These are phyloP conservation scores for Coemansia sp. DNA, from an alignment of 192 early-diverging fungal genomes.

Conservation along the genomic window DNA sequence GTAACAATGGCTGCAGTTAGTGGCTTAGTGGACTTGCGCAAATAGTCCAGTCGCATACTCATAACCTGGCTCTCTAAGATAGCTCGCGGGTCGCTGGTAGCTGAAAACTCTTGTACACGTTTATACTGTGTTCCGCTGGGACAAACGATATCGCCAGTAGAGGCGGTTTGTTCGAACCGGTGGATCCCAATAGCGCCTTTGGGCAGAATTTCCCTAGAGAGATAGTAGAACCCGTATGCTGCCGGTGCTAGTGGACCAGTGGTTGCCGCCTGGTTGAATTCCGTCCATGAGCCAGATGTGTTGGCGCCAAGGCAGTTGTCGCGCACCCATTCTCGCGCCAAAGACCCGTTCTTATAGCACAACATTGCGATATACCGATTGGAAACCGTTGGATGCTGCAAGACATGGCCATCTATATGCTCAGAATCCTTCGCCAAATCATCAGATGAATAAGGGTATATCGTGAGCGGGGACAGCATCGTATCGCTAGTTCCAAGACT, in stretches of 20 bases:
- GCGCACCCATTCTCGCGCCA: conserved; percentile 73
- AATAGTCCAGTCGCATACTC: conserved; percentile 65
- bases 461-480: conserved; percentile 60
- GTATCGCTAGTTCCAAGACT: conserved; percentile 87
- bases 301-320: conserved; percentile 51
- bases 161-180: conserved; percentile 51
- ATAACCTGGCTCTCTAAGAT: conserved; percentile 77
- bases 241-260: conserved; percentile 23
- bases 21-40: conserved; percentile 16
- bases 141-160: conserved; percentile 29
- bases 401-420: conserved; percentile 57
- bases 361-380: conserved; percentile 73
- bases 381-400: conserved; percentile 67
- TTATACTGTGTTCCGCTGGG: conserved; percentile 34
- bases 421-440: background rate
- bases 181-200: conserved; percentile 64
- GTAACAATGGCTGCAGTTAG: conserved; percentile 61
- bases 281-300: conserved; percentile 57
- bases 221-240: conserved; percentile 73
- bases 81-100: conserved; percentile 57
- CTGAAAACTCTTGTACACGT: conserved; percentile 21
- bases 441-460: conserved; percentile 26
- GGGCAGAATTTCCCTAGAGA: conserved; percentile 76
- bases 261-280: conserved; percentile 54
- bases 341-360: conserved; percentile 85